A percentile compares a stretch with the other conserved stretches of the same genome.
Evolutionary conservation across 306 rosid species (phyloP).

Genomic region (Quercus aquifolioides): DNA sequence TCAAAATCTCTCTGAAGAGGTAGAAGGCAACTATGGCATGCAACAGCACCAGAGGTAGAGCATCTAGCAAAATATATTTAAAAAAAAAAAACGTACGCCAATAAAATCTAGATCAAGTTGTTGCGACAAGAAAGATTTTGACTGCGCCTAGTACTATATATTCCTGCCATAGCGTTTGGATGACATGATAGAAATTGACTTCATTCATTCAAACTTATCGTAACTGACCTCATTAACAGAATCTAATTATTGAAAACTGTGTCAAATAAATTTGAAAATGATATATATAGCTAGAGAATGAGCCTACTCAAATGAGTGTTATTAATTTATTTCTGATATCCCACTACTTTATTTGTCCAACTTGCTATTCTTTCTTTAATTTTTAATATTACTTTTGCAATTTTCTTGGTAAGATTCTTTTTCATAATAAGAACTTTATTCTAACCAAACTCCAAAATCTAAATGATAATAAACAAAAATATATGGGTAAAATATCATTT

Average conservation of each 20-base stretch:
- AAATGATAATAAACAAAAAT: neutral
- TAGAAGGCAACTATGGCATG: neutral
- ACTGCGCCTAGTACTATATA: slow-evolving; percentile 12
- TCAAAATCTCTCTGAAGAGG: neutral
- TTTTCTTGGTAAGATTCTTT: slow-evolving; percentile 33
- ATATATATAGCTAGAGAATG: slow-evolving; percentile 17
- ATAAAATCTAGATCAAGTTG: neutral
- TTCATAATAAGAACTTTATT: slow-evolving; percentile 12
- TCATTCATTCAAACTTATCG: slow-evolving; percentile 23
- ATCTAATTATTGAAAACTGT: slow-evolving; percentile 48
- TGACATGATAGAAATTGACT: slow-evolving; percentile 12
- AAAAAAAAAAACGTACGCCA: neutral
- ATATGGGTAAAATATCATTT: too few species aligned
- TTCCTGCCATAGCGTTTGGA: slow-evolving; percentile 18
- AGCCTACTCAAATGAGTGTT: slow-evolving; percentile 22
- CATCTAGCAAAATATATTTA: neutral
- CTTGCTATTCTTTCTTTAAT: slow-evolving; percentile 4
- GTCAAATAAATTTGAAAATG: slow-evolving; percentile 33
- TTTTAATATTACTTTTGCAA: neutral
- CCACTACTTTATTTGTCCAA: neutral
- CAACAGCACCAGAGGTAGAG: slow-evolving; percentile 8
- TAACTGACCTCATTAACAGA: slow-evolving; percentile 32
- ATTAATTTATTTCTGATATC: slow-evolving; percentile 3
- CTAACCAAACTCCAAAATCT: neutral
- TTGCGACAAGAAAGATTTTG: slow-evolving; percentile 29